Evolutionary conservation across 1,284 basidiomycete genomes (phyloP), one percentile per base, ranked within the genome.

Genomic region (Malassezia yamatoensis): DNA sequence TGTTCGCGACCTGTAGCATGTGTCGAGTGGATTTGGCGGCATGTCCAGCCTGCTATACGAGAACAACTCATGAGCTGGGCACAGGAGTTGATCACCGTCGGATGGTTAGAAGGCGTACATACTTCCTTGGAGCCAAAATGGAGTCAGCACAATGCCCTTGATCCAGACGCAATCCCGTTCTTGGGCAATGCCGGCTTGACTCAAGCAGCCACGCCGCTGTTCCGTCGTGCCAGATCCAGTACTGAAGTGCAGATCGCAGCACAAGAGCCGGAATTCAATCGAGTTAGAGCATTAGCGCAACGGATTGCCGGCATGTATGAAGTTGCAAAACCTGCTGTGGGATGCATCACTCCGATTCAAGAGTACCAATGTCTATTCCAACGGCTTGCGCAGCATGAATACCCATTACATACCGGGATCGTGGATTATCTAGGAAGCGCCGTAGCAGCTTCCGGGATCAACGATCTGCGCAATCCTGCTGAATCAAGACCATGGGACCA

Each of bases 1-100:
- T 73, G 71, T 49, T 73, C 70, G n/a, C 60, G 72, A 16, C 61
- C 70, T 1, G 65, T 73, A 29, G 64, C 68, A 5, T 49, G 65
- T n/a, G 56, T 74, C 2, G 64, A 68, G 39, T 51, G 59, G 38
- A 61, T 68, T 1, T 74, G 72, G 72, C 65, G 68, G 18, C 66
- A 58, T 9, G 43, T 74, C 39, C 66, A 68, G 20, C 57, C 61
- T 35, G 60, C 57, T 13, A 65, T 70, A 39, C 62, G 65, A 4
- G 52, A 54, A 11, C 39, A 70, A 32, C 59, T 73, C 21, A 62
- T 60, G 10, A 47, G 62, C 12, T 74, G 69, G 71, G 61, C 65
- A 8, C 62, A 65, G 9, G 47, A 58, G 37, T 53, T 74, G 12
- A 65, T 64, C 8, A 58, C 58, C 43, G 50, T 70, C 15, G 67